phyloP scores from a whole-genome alignment of 495 filamentous ascomycete genomes.

The Rostrohypoxylon terebratum region DNA sequence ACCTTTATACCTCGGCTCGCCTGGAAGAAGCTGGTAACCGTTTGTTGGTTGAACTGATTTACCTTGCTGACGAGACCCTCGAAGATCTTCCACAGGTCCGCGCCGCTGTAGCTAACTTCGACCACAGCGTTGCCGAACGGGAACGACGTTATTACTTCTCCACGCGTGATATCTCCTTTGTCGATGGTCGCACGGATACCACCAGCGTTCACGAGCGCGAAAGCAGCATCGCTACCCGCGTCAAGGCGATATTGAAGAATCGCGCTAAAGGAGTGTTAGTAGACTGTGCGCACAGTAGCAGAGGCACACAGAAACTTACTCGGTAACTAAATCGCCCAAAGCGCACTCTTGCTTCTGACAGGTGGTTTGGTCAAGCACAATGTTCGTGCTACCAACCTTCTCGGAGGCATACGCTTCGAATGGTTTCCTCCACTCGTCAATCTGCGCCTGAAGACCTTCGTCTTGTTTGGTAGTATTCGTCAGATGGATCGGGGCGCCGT shows the following conservation, averaged over 20 bases:
- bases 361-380: slow-evolving; percentile 62
- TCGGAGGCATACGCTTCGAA: slow-evolving; percentile 64
- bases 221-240: slow-evolving; percentile 49
- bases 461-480: slow-evolving; percentile 67
- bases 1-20: slow-evolving; percentile 61
- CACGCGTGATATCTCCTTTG: slow-evolving; percentile 62
- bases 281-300: neutral
- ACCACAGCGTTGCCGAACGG: slow-evolving; percentile 69
- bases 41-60: slow-evolving; percentile 59
- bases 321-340: slow-evolving; percentile 63
- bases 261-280: slow-evolving; percentile 51
- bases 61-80: slow-evolving; percentile 61
- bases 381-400: slow-evolving; percentile 59
- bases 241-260: slow-evolving; percentile 65
- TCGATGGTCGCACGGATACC: slow-evolving; percentile 69
- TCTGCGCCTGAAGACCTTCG: slow-evolving; percentile 59
- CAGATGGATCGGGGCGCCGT: slow-evolving; percentile 67
- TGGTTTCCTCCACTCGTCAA: slow-evolving; percentile 63
- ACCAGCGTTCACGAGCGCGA: slow-evolving; percentile 67
- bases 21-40: slow-evolving; percentile 65
- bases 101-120: slow-evolving; percentile 58
- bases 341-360: slow-evolving; percentile 65
- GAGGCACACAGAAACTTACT: slow-evolving; percentile 48
- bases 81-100: slow-evolving; percentile 61
- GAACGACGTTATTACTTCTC: slow-evolving; percentile 66